These are phyloP conservation scores for Tetrapisispora pingtungensis DNA, from an alignment of 805 yeast genomes.

Conservation along the genomic window DNA sequence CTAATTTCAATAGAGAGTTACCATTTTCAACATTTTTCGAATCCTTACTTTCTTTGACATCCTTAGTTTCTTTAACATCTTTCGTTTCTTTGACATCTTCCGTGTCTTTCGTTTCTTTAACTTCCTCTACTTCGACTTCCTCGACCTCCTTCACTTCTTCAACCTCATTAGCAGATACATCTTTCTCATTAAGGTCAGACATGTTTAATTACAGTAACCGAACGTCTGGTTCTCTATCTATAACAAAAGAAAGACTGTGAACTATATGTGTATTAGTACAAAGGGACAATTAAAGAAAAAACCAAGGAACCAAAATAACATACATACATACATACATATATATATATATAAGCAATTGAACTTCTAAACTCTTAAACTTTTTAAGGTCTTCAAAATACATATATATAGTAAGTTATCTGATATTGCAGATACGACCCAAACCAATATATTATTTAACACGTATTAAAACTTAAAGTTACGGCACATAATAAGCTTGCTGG, in stretches of 20 bases:
- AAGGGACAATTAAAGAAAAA: too few relatives aligned
- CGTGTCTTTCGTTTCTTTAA: not conserved
- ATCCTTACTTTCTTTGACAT: not conserved
- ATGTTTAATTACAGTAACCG: not conserved
- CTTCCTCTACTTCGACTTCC: not conserved
- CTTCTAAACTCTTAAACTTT: too few relatives aligned
- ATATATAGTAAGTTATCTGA: too few relatives aligned
- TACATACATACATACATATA: too few relatives aligned
- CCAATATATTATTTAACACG: not conserved
- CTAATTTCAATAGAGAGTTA: slow-evolving; percentile 15
- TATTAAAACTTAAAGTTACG: not conserved
- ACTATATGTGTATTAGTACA: too few relatives aligned
- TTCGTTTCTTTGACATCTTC: not conserved
- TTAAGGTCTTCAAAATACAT: too few relatives aligned
- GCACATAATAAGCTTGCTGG: too few relatives aligned
- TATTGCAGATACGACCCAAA: too few relatives aligned
- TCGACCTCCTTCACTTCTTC: not conserved
- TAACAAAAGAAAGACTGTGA: too few relatives aligned
- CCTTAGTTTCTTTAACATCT: not conserved
- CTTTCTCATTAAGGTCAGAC: not conserved
- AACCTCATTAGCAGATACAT: not conserved
- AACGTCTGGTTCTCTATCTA: not conserved
- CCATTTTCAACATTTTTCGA: not conserved
- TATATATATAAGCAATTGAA: too few relatives aligned
- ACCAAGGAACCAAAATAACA: too few relatives aligned